These are phyloP conservation scores for Leishmania gerbilli DNA, from an alignment of 208 protist species.

Conservation along the genomic window DNA sequence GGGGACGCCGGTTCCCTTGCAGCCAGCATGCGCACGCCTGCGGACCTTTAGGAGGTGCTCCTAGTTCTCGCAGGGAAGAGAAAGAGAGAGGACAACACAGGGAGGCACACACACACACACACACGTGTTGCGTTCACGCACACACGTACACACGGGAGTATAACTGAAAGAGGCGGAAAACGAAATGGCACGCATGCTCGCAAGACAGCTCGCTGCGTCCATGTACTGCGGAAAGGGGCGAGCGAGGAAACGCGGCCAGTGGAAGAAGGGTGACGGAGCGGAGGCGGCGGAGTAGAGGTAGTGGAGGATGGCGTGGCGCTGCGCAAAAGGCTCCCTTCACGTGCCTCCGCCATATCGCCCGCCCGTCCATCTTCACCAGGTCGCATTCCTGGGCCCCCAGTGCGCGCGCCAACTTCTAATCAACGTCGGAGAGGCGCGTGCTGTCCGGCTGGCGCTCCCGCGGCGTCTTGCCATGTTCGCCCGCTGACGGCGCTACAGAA, in stretches of 20 bases:
- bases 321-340: neutral
- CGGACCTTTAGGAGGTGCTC: neutral
- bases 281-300: slow-evolving; percentile 4
- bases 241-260: neutral
- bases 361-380: neutral
- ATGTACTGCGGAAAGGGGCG: neutral
- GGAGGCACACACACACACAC: neutral
- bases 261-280: slow-evolving; percentile 7
- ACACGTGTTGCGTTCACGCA: neutral
- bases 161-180: neutral
- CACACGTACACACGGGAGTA: neutral
- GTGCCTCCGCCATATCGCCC: neutral
- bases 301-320: neutral
- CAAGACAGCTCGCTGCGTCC: neutral
- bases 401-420: slow-evolving; percentile 10
- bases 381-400: neutral
- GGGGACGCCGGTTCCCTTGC: neutral
- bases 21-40: neutral
- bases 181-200: neutral
- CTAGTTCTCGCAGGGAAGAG: neutral
- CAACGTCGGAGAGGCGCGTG: slow-evolving; percentile 39
- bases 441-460: slow-evolving; percentile 30
- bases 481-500: neutral
- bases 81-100: neutral
- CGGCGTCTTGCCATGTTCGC: neutral